A percentile compares a stretch with the other conserved stretches of the same genome.
Evolutionary conservation across 2,329 filamentous ascomycete genomes (phyloP).

Genomic region (Trichocomaceae sp.): DNA sequence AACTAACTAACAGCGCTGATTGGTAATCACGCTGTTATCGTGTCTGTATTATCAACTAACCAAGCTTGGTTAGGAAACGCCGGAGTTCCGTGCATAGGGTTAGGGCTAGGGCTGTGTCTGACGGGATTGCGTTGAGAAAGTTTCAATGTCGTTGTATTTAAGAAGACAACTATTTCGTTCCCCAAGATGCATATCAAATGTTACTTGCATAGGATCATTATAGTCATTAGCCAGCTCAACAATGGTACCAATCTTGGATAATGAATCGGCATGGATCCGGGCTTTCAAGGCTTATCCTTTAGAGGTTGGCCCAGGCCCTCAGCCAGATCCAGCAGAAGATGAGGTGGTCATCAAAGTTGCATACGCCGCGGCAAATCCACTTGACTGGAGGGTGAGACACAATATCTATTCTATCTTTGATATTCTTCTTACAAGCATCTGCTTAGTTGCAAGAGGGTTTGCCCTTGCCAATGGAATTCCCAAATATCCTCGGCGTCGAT

Average conservation of each 20-base stretch:
- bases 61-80: not conserved
- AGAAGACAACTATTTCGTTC: no score
- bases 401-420: not conserved
- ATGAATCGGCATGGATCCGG: constrained; percentile 14
- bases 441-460: not conserved
- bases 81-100: not conserved
- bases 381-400: constrained; percentile 12
- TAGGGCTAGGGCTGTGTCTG: not conserved
- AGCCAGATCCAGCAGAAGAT: constrained; percentile 10
- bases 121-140: not conserved
- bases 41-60: not conserved
- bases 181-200: no score
- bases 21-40: no score
- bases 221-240: not conserved
- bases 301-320: constrained; percentile 6
- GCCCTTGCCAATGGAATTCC: constrained; percentile 20
- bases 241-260: constrained; percentile 3
- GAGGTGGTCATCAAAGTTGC: constrained; percentile 12
- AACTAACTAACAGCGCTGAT: not conserved
- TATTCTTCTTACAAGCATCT: not conserved
- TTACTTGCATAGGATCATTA: no score
- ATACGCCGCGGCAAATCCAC: constrained; percentile 13
- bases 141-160: no score
- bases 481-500: constrained; percentile 35
- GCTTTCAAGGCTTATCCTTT: not conserved